A percentile compares a stretch with the other conserved stretches of the same genome.
phyloP scores from a whole-genome alignment of 2,329 filamentous ascomycete genomes.

The Pseudocercospora vitis region DNA sequence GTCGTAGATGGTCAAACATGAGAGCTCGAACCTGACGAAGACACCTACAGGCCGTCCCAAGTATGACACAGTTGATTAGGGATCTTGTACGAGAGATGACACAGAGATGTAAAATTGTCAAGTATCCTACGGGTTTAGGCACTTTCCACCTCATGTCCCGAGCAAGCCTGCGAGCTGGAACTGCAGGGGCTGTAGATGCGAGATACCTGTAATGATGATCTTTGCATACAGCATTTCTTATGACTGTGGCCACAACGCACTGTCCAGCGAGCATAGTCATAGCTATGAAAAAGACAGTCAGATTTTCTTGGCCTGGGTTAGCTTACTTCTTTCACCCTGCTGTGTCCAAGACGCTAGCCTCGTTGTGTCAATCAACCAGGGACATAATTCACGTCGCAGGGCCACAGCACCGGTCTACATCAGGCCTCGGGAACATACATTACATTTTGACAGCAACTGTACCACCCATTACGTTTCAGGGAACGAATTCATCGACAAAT shows the following conservation, averaged over 20 bases:
- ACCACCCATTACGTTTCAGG: too few relatives aligned
- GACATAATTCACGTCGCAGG: not conserved
- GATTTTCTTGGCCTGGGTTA: not conserved
- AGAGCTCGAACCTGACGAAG: not conserved
- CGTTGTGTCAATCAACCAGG: too few relatives aligned
- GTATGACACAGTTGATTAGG: not conserved
- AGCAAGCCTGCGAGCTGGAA: too few relatives aligned
- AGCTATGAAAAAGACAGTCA: not conserved
- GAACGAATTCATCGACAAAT: too few relatives aligned
- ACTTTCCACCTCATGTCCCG: not conserved
- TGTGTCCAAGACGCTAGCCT: too few relatives aligned
- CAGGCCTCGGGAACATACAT: not conserved
- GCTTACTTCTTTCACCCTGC: too few relatives aligned
- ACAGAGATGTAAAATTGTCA: too few relatives aligned
- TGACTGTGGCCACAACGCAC: not conserved
- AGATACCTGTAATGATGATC: too few relatives aligned
- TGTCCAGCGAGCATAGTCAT: not conserved
- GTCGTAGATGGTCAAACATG: not conserved
- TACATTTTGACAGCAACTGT: not conserved
- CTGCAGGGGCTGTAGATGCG: too few relatives aligned
- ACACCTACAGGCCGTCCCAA: not conserved
- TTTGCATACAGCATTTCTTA: too few relatives aligned
- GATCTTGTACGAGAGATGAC: not conserved
- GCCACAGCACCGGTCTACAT: too few relatives aligned
- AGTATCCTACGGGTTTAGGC: too few relatives aligned